These are phyloP conservation scores for Lenwebbia sp. DNA, from an alignment of 345 rosid genomes.

Conservation along the genomic window DNA sequence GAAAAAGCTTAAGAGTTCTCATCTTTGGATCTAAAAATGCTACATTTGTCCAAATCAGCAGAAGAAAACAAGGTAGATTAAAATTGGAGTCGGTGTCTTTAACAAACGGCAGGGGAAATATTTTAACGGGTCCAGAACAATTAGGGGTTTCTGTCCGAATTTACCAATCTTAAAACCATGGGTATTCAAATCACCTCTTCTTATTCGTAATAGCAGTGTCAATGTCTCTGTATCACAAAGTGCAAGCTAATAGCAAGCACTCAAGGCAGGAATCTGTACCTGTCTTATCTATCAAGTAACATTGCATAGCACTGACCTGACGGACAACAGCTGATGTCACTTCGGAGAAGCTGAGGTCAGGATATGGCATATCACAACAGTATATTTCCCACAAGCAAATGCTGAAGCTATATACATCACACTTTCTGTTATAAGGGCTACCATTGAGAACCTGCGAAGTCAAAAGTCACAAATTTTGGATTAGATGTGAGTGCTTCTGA, in stretches of 20 bases:
- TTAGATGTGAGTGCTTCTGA: background rate
- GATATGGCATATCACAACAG: constrained; percentile 99
- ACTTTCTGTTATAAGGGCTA: constrained; percentile 80
- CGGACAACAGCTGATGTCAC: constrained; percentile 95
- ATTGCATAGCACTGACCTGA: constrained; percentile 39
- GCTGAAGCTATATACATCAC: constrained; percentile 96
- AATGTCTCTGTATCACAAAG: background rate
- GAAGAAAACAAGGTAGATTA: background rate
- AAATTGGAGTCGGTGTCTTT: background rate
- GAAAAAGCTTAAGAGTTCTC: background rate
- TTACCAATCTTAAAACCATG: background rate
- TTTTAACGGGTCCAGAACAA: background rate
- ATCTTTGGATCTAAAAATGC: background rate
- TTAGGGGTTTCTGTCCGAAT: background rate
- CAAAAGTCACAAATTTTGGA: background rate
- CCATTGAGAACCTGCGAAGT: constrained; percentile 75
- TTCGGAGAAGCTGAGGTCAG: constrained; percentile 96
- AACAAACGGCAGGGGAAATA: background rate
- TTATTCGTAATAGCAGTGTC: background rate
- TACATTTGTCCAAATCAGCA: background rate
- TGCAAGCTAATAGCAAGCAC: background rate
- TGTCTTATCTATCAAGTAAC: background rate
- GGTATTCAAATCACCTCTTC: background rate
- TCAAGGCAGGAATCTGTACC: background rate
- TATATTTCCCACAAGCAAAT: constrained; percentile 98